Evolutionary conservation across 2,329 filamentous ascomycete species (phyloP), one percentile per base, ranked within the genome.

Genomic region (Aureobasidium sp.): DNA sequence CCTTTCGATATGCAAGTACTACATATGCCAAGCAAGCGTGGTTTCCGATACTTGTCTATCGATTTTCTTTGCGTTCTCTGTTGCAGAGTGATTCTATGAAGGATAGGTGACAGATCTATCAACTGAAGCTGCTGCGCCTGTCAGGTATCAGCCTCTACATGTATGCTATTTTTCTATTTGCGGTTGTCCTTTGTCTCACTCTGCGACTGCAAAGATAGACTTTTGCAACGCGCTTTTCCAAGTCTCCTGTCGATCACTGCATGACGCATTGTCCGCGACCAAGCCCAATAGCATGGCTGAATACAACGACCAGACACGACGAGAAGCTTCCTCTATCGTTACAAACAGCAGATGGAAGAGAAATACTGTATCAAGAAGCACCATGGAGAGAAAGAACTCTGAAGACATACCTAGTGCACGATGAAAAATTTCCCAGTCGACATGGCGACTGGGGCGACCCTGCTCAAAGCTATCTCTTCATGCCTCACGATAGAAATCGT

Each of bases 1-100:
- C 55, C 32, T 36, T 15, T 20, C 46, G 37, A 44, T 44, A 57
- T 57, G 53, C 41, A 48, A 46, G 41, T 47, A 15, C 55, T 46
- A 58, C 42, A 37, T 47, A 47, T 26, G 55, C 55, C 55, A 58
- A 58, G 55, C 13, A 26, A 44, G 20, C 34, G n/a, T 44, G 37
- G 26, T 29, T 55, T 32, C 41, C 36, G 51, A 56, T 23, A 56
- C 37, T 17, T 23, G 37, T 56, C 29, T 56, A 34, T 56, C 27
- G 26, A 17, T 56, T 41, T 17, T 53, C 36, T 53, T 29, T 37
- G 20, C 52, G 32, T 20, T 23, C n/a, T 44, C 26, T 44, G 36
- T 44, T 56, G 39, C 39, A 42, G 39, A 34, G 12, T 39, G 5
- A 7, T 41, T 10, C 17, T 32, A 8, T 17, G n/a, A 48, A 12